Evolutionary conservation across 352 stramenopile genomes (phyloP).

Genomic region (Aphanomyces cochlioides): DNA sequence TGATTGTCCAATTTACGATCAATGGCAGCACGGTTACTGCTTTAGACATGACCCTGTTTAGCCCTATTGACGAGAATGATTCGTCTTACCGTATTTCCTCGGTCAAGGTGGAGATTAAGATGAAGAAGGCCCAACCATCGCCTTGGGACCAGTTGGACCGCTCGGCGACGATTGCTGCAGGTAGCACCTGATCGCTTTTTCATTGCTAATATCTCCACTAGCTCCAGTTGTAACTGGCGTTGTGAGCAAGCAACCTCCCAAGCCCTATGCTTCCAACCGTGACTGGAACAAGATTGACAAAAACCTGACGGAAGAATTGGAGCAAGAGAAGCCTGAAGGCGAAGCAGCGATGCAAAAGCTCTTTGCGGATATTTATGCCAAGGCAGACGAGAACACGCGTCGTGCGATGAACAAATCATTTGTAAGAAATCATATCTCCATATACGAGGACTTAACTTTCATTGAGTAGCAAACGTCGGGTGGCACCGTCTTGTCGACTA

Average conservation of each 20-base stretch:
- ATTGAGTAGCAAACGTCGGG: slow-evolving; percentile 82
- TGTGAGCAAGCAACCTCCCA: slow-evolving; percentile 42
- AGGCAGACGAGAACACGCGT: slow-evolving; percentile 86
- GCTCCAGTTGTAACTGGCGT: slow-evolving; percentile 42
- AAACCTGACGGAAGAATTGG: slow-evolving; percentile 69
- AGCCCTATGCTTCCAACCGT: slow-evolving; percentile 74
- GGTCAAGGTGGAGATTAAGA: slow-evolving; percentile 77
- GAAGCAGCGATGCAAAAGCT: slow-evolving; percentile 90
- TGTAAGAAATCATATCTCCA: slow-evolving; percentile 42
- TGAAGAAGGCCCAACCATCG: slow-evolving; percentile 63
- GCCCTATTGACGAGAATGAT: slow-evolving; percentile 54
- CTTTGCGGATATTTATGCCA: slow-evolving; percentile 90
- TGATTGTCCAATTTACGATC: slow-evolving; percentile 48
- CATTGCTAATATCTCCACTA: slow-evolving; percentile 42
- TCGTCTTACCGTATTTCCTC: slow-evolving; percentile 58
- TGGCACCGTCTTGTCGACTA: slow-evolving; percentile 89
- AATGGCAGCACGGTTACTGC: slow-evolving; percentile 54
- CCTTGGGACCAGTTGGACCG: slow-evolving; percentile 79
- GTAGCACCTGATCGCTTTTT: slow-evolving; percentile 16
- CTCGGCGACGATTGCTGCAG: slow-evolving; percentile 39
- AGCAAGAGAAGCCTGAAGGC: slow-evolving; percentile 85
- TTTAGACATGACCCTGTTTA: slow-evolving; percentile 64
- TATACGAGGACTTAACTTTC: neutral
- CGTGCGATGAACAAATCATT: slow-evolving; percentile 93
- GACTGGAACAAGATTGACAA: slow-evolving; percentile 89